These are phyloP conservation scores for rapeseed (Brassica napus) DNA, from an alignment of 345 rosid genomes.

Conservation along the genomic window DNA sequence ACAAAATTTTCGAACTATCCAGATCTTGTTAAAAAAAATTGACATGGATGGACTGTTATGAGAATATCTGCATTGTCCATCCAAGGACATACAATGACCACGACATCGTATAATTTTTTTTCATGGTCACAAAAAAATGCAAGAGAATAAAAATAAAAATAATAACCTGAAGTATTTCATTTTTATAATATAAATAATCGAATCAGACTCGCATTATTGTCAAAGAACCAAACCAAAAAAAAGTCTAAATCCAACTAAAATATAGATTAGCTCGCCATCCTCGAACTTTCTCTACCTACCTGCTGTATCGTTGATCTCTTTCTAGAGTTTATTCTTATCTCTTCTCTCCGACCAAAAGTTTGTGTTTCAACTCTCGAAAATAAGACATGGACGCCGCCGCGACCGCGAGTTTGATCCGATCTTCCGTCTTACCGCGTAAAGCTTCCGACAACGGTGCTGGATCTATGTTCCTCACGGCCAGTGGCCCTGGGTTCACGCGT, in stretches of 20 bases:
- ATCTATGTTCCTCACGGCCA: conserved; percentile 46
- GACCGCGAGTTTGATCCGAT: conserved; percentile 42
- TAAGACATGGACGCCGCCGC: conserved; percentile 51
- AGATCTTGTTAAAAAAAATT: too few relatives aligned
- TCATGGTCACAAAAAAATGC: too few relatives aligned
- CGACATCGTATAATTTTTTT: too few relatives aligned
- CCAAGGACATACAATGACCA: too few relatives aligned
- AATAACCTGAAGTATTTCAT: not conserved
- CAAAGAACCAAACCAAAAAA: conserved; percentile 22
- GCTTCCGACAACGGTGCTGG: conserved; percentile 40
- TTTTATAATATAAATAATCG: conserved; percentile 29
- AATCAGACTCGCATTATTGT: not conserved
- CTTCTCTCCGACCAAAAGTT: conserved; percentile 11
- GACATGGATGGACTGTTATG: not conserved
- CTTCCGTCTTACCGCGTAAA: conserved; percentile 37
- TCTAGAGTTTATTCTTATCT: conserved; percentile 18
- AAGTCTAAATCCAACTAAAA: conserved; percentile 11
- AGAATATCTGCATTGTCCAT: too few relatives aligned
- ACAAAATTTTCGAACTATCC: not conserved
- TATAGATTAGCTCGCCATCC: conserved; percentile 10
- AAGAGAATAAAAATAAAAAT: too few relatives aligned
- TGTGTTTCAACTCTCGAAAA: not conserved
- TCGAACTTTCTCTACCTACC: not conserved
- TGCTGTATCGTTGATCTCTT: not conserved
- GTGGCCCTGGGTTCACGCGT: conserved; percentile 41